Evolutionary conservation across 2,329 filamentous ascomycete genomes (phyloP).

Genomic region (Capronia americana): DNA sequence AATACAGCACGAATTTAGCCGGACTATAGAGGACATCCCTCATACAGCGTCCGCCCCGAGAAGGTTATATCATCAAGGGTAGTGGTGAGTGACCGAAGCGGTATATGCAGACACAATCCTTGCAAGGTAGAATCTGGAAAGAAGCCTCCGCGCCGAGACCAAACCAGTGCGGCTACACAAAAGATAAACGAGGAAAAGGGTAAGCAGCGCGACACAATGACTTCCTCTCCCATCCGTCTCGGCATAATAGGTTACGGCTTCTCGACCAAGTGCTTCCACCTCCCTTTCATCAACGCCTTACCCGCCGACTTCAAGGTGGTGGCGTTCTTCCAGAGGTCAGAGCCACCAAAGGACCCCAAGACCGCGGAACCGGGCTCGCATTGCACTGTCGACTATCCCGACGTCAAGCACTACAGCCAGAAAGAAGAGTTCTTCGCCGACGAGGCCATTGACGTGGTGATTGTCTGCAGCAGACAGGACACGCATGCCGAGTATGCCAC

Average conservation of each 20-base stretch:
- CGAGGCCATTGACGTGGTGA: conserved; percentile 69
- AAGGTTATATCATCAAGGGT: neutral
- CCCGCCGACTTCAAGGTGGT: conserved; percentile 68
- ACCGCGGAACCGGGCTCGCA: conserved; percentile 66
- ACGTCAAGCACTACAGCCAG: conserved; percentile 67
- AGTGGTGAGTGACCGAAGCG: neutral
- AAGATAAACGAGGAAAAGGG: neutral
- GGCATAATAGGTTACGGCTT: conserved; percentile 66
- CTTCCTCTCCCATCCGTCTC: conserved; percentile 54
- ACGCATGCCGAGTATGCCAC: conserved; percentile 73
- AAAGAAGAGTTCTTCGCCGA: conserved; percentile 70
- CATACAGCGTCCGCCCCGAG: neutral
- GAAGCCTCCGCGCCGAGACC: too few relatives aligned
- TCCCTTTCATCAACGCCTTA: conserved; percentile 73
- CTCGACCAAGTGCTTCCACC: conserved; percentile 80
- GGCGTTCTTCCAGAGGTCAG: conserved; percentile 73
- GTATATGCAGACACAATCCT: neutral
- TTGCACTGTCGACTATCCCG: conserved; percentile 71
- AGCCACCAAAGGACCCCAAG: conserved; percentile 35
- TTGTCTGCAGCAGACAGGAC: conserved; percentile 73
- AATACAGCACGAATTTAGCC: conserved; percentile 24
- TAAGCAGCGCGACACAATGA: conserved; percentile 10
- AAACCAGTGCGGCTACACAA: too few relatives aligned
- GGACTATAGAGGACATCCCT: neutral
- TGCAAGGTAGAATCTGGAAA: neutral